Percentiles rank a stretch among this genome's conserved stretches.
These are phyloP conservation scores for Parascedosporium putredinis DNA, from an alignment of 2,329 filamentous ascomycete species.

Conservation along the genomic window DNA sequence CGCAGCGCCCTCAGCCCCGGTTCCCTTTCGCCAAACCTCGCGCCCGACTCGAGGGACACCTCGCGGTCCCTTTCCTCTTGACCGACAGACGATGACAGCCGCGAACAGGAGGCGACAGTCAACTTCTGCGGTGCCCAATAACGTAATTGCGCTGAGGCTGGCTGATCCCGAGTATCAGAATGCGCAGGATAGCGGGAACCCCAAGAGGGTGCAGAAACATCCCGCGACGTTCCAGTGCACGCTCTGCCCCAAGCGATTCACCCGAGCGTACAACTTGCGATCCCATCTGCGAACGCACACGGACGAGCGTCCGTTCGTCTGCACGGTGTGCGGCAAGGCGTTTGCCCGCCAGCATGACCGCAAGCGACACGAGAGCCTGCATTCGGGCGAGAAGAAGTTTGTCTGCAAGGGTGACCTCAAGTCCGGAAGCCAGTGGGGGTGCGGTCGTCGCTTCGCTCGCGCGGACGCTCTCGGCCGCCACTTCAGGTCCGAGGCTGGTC, in stretches of 20 bases:
- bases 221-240: conserved; percentile 94
- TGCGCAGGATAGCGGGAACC: conserved; percentile 46
- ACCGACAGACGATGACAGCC: conserved; percentile 37
- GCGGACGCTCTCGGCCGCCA: conserved; percentile 90
- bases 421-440: conserved; percentile 78
- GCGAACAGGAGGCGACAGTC: conserved; percentile 43
- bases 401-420: conserved; percentile 90
- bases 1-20: conserved; percentile 27
- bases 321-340: conserved; percentile 91
- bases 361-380: conserved; percentile 91
- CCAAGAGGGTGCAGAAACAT: conserved; percentile 90
- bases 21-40: conserved; percentile 40
- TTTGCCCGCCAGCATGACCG: conserved; percentile 96
- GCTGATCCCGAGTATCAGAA: conserved; percentile 79
- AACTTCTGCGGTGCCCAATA: conserved; percentile 52
- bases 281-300: conserved; percentile 95
- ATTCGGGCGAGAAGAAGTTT: conserved; percentile 97
- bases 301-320: conserved; percentile 93
- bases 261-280: conserved; percentile 88
- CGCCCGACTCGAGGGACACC: conserved; percentile 34
- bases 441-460: conserved; percentile 82
- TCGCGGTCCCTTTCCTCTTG: conserved; percentile 49
- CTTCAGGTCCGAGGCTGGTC: conserved; percentile 89
- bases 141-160: conserved; percentile 72
- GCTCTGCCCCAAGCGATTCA: conserved; percentile 91